Percentiles rank a stretch among this genome's conserved stretches.
phyloP scores from a whole-genome alignment of 495 filamentous ascomycete species.

The Oidiodendron maius region DNA sequence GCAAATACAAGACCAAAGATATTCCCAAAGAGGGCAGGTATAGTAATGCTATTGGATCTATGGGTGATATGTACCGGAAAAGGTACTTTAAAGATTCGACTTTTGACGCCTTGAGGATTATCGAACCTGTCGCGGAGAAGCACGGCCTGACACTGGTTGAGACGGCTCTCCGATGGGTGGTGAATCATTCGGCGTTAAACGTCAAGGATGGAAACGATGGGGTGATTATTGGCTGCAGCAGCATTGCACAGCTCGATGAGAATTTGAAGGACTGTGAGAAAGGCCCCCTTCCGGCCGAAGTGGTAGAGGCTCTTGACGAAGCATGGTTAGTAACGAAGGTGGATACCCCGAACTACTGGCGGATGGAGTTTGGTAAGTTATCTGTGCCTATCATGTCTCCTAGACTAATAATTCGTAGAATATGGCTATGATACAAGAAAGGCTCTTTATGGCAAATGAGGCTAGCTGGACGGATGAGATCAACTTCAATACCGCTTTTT shows the following conservation, averaged over 20 bases:
- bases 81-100: conserved; percentile 78
- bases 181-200: conserved; percentile 74
- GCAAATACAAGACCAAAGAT: conserved; percentile 74
- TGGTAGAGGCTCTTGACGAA: conserved; percentile 72
- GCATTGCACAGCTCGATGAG: conserved; percentile 62
- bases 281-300: conserved; percentile 80
- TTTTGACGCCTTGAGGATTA: conserved; percentile 67
- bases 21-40: conserved; percentile 66
- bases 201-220: conserved; percentile 74
- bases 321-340: conserved; percentile 65
- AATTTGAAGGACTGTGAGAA: conserved; percentile 80
- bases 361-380: conserved; percentile 66
- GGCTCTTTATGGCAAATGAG: conserved; percentile 45
- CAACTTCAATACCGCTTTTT: too few relatives aligned
- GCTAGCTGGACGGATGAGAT: too few relatives aligned
- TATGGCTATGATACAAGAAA: conserved; percentile 58
- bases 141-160: conserved; percentile 77
- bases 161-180: conserved; percentile 74
- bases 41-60: conserved; percentile 40
- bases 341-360: conserved; percentile 70
- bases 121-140: conserved; percentile 70
- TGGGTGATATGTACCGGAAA: conserved; percentile 63
- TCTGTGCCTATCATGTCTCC: too few relatives aligned
- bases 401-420: background rate
- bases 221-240: conserved; percentile 74